Conservation (phyloP, 2,329 filamentous ascomycete species). For the Ceratocystis lukuohia region DNA sequence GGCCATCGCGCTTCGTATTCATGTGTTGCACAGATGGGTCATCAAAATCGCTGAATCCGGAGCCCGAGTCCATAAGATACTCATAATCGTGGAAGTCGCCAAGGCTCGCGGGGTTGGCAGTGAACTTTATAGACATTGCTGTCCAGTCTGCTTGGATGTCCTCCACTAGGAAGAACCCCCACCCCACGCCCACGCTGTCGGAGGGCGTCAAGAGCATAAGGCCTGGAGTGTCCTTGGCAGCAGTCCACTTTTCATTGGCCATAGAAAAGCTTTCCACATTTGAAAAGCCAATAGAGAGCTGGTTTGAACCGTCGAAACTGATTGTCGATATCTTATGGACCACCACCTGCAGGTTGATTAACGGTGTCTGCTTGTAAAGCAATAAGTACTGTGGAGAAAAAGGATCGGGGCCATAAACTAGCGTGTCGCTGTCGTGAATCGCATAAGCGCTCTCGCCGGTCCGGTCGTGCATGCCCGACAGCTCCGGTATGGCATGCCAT, state of each 20-base stretch:
- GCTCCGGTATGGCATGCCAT: neutral
- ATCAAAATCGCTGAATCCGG: constrained; percentile 5
- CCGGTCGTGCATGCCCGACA: neutral
- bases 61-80: constrained; percentile 3
- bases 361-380: neutral
- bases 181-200: neutral
- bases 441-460: neutral
- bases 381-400: constrained; percentile 3
- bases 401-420: neutral
- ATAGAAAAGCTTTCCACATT: neutral
- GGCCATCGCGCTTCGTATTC: neutral
- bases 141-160: neutral
- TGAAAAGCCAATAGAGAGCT: neutral
- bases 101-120: neutral
- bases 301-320: neutral
- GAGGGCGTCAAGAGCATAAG: constrained; percentile 2
- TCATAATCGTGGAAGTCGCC: constrained; percentile 10
- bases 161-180: neutral
- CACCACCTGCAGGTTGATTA: neutral
- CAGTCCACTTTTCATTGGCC: neutral
- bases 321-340: neutral
- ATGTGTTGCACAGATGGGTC: neutral
- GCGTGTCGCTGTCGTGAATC: neutral
- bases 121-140: neutral
- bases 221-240: neutral